Percentiles rank a stretch among this genome's conserved stretches.
These are phyloP conservation scores for Penicillium turbatum DNA, from an alignment of 495 filamentous ascomycete species.

Conservation along the genomic window DNA sequence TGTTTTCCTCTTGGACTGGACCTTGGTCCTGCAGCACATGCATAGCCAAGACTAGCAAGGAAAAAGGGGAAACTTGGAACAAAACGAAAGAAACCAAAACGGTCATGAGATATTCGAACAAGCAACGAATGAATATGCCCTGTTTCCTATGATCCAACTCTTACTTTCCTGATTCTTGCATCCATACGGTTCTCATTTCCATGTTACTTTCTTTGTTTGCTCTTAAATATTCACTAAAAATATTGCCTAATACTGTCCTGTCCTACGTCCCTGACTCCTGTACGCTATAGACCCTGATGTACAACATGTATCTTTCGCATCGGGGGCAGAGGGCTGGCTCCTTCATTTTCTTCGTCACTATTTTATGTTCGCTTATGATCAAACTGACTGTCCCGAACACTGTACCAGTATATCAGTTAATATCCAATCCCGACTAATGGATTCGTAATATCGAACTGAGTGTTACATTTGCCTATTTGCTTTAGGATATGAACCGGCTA, in stretches of 20 bases:
- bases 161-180: constrained; percentile 11
- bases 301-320: constrained; percentile 7
- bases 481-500: no score
- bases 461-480: no score
- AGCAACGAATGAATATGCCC: constrained; percentile 34
- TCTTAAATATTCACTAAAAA: constrained; percentile 12
- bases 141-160: constrained; percentile 17
- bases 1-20: constrained; percentile 4
- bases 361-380: neutral
- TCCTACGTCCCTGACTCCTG: neutral
- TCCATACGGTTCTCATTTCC: constrained; percentile 13
- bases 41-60: neutral
- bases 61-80: constrained; percentile 5
- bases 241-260: constrained; percentile 22
- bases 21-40: neutral
- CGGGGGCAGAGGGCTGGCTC: constrained; percentile 13
- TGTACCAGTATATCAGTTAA: no score
- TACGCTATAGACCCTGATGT: neutral
- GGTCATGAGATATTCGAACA: constrained; percentile 30
- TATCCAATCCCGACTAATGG: no score
- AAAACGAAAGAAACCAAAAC: constrained; percentile 9
- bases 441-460: no score
- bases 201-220: constrained; percentile 19
- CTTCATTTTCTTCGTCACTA: neutral
- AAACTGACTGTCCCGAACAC: no score